Base-by-base conservation (phyloP, 1,284 basidiomycete genomes). In the Ganoderma leucocontextum region DNA sequence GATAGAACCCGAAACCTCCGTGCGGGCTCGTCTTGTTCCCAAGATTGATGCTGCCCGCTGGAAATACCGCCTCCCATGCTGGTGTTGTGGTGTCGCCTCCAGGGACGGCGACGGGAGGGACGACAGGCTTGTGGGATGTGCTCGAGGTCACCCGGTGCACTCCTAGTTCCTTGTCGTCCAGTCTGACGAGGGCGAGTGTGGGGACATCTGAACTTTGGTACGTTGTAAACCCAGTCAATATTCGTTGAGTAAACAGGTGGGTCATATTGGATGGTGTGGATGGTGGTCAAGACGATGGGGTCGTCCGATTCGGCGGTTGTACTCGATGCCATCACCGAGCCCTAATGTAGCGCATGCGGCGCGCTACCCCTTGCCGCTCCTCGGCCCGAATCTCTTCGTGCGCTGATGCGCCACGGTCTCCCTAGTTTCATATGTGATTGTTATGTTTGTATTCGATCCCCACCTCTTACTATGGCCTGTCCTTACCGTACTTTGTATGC, bases 1-100 rank as follows among this genome's bases (percentile, higher is more conserved):
- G 70, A 74, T 90, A 89, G 75, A 91, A 89, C 0, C 88, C 85
- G 67, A 90, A 89, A 0, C 90, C 90, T 2, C 89, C 89, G 1
- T 84, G 82, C 8, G 84, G 80, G 0, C 76, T 68, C 1, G 66
- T 62, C 62, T 78, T 79, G 72, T 79, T 77, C 9, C 80, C 78
- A 0, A 89, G 89, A 67, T 89, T 91, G 73, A 89, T 86, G 75
- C 87, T 89, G 1, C 89, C 89, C 64, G 84, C 77, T 0, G 87
- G 85, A 72, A 88, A 92, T 29, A 85, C 76, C 0, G 89, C 89
- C 74, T 90, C 86, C 88, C 89, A 91, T 17, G 88, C 80, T 25
- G 66, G 83, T 15, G 74, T 67, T 1, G 75, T 67, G 6, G 83
- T 62, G 79, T 59, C 78, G 9, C 62, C 62, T 61, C 39, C 78